phyloP scores from a whole-genome alignment of 306 rosid species.

The Echinosophora koreensis region DNA sequence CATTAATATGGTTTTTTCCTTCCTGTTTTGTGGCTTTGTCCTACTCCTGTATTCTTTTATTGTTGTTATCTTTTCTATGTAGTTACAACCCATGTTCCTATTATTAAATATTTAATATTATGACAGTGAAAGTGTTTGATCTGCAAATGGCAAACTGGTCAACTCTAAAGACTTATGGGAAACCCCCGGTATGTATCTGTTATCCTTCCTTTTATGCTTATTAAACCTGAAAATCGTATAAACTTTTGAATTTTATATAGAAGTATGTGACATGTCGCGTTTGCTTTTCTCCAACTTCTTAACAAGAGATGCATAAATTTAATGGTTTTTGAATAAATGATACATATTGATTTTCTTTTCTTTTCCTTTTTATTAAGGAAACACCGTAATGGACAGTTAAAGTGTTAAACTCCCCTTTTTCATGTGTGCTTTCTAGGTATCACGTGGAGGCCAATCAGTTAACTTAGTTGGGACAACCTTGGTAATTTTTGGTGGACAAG shows the following conservation, averaged over 20 bases:
- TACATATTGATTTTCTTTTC: neutral
- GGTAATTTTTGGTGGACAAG: conserved; percentile 93
- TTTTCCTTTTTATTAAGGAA: neutral
- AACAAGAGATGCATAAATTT: neutral
- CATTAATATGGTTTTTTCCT: neutral
- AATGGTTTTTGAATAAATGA: conserved; percentile 18
- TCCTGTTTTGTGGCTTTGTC: conserved; percentile 9
- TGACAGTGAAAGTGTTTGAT: conserved; percentile 80
- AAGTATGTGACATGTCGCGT: conserved; percentile 1
- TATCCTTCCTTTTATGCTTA: conserved; percentile 16
- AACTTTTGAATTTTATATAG: conserved; percentile 6
- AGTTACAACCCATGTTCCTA: conserved; percentile 8
- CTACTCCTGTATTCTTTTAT: neutral
- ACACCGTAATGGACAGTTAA: conserved; percentile 3
- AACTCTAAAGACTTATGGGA: conserved; percentile 80
- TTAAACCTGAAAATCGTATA: conserved; percentile 4
- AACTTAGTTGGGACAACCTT: conserved; percentile 78
- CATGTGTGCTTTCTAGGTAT: conserved; percentile 56
- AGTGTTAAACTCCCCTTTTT: neutral
- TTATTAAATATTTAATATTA: conserved; percentile 26
- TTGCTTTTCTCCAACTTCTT: conserved; percentile 11
- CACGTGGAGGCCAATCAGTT: conserved; percentile 95
- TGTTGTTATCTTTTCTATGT: neutral
- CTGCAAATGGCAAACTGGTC: conserved; percentile 74
- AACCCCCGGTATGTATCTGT: conserved; percentile 76